These are phyloP conservation scores for Pulveroboletus sp. DNA, from an alignment of 768 basidiomycete genomes.

Conservation along the genomic window DNA sequence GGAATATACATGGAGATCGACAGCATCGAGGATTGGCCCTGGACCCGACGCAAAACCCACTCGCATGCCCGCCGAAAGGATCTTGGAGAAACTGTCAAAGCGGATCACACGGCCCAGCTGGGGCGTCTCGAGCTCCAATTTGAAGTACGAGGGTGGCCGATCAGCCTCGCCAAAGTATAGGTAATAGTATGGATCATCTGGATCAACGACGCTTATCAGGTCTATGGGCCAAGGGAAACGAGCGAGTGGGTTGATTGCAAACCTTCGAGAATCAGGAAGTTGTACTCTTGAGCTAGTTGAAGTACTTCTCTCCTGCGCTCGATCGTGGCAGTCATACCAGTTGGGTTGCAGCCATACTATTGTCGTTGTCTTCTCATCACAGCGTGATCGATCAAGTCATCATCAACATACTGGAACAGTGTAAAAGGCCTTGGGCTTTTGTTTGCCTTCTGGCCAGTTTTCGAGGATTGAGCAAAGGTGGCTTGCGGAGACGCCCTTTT, in stretches of 20 bases:
- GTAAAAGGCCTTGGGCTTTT: slow-evolving; percentile 75
- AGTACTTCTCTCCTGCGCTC: slow-evolving; percentile 71
- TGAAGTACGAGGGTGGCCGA: slow-evolving; percentile 75
- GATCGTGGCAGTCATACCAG: slow-evolving; percentile 69
- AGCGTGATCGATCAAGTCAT: slow-evolving; percentile 5
- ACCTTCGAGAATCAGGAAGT: slow-evolving; percentile 87
- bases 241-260: background rate
- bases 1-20: slow-evolving; percentile 62
- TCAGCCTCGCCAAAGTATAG: slow-evolving; percentile 66
- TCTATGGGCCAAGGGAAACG: background rate
- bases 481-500: slow-evolving; percentile 57
- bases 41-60: slow-evolving; percentile 83
- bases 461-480: slow-evolving; percentile 62
- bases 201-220: background rate
- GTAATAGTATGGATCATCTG: slow-evolving; percentile 79
- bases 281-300: slow-evolving; percentile 61
- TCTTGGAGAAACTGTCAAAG: slow-evolving; percentile 88
- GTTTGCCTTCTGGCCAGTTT: slow-evolving; percentile 68
- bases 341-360: slow-evolving; percentile 84
- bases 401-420: slow-evolving; percentile 59
- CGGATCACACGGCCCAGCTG: slow-evolving; percentile 77
- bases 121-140: slow-evolving; percentile 62
- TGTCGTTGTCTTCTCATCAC: background rate
- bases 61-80: slow-evolving; percentile 71
- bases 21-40: slow-evolving; percentile 54